A percentile compares a stretch with the other conserved stretches of the same genome.
These are phyloP conservation scores for Beauveria brongniartii DNA, from an alignment of 2,329 filamentous ascomycete species.

Conservation along the genomic window DNA sequence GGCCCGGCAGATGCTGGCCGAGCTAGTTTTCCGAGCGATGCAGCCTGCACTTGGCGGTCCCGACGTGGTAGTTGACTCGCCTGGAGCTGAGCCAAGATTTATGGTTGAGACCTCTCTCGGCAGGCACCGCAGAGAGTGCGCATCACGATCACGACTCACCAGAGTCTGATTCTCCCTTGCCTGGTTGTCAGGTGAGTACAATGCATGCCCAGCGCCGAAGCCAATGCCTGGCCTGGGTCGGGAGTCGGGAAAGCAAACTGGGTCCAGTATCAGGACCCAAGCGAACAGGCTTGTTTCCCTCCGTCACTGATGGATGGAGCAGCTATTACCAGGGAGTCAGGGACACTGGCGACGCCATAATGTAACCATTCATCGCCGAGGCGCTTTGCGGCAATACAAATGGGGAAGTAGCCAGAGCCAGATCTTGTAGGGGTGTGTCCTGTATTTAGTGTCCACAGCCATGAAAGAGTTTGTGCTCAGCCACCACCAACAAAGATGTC, in stretches of 20 bases:
- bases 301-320: background rate
- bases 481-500: conserved; percentile 10
- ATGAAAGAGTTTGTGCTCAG: conserved; percentile 2
- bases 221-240: background rate
- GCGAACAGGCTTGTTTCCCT: background rate
- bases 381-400: conserved; percentile 3
- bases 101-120: background rate
- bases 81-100: background rate
- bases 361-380: conserved; percentile 11
- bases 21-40: background rate
- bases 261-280: background rate
- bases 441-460: background rate
- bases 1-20: background rate
- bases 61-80: background rate
- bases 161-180: background rate
- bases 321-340: background rate
- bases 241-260: background rate
- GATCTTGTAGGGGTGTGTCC: conserved; percentile 4
- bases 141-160: background rate
- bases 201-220: background rate
- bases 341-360: background rate
- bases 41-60: background rate
- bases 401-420: background rate
- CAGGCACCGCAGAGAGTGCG: background rate
- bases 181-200: background rate